These are phyloP conservation scores for Kurtzmaniella quercitrusa DNA, from an alignment of 1,139 yeast genomes.

Conservation along the genomic window DNA sequence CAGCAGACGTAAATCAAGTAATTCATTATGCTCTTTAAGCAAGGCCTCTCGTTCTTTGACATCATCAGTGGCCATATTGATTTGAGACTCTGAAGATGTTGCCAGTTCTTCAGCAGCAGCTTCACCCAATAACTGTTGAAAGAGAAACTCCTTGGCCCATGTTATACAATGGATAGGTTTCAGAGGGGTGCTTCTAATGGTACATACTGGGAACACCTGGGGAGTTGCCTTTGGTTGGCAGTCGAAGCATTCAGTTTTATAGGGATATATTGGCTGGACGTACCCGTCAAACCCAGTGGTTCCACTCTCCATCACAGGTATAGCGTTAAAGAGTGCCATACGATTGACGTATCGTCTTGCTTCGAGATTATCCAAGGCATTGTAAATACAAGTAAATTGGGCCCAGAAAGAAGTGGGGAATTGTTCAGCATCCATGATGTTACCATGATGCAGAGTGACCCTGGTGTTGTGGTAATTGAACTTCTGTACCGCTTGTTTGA, in stretches of 20 bases:
- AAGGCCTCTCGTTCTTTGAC: constrained; percentile 66
- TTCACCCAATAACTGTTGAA: constrained; percentile 69
- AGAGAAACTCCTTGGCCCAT: constrained; percentile 93
- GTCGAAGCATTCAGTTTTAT: constrained; percentile 85
- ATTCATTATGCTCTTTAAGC: constrained; percentile 70
- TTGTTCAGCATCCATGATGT: constrained; percentile 69
- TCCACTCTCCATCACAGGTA: constrained; percentile 88
- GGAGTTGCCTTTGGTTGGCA: constrained; percentile 87
- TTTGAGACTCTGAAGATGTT: constrained; percentile 22
- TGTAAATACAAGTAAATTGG: constrained; percentile 74
- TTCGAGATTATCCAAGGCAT: constrained; percentile 90
- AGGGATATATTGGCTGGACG: constrained; percentile 85
- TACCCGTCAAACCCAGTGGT: constrained; percentile 95
- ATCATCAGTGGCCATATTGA: constrained; percentile 55
- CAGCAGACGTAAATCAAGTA: constrained; percentile 55
- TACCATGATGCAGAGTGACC: constrained; percentile 79
- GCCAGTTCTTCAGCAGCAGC: constrained; percentile 39
- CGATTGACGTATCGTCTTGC: constrained; percentile 89
- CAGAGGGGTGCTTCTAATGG: constrained; percentile 94
- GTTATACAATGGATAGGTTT: constrained; percentile 95
- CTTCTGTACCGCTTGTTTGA: constrained; percentile 71
- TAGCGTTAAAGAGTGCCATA: constrained; percentile 67
- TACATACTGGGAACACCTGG: constrained; percentile 90
- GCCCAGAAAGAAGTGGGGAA: constrained; percentile 82
- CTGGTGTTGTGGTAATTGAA: constrained; percentile 71